These are phyloP conservation scores for Luffa aegyptiaca DNA, from an alignment of 306 rosid species.

Conservation along the genomic window DNA sequence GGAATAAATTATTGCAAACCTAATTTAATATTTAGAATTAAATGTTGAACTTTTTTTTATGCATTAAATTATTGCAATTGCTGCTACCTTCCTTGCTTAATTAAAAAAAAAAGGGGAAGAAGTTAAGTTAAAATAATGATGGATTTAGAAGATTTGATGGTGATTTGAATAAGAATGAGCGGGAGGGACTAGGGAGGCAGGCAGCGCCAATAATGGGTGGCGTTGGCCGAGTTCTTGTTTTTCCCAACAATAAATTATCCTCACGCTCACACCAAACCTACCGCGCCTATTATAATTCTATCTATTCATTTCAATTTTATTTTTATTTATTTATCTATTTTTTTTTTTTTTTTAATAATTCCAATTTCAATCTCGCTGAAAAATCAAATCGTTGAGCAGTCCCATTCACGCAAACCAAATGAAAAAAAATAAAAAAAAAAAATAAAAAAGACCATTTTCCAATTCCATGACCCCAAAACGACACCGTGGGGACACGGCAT, in stretches of 20 bases:
- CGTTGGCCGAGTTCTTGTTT: too few relatives aligned
- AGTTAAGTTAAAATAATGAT: neutral
- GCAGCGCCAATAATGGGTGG: neutral
- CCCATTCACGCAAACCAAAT: neutral
- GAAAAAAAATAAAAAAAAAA: neutral
- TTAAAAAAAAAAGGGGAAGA: neutral
- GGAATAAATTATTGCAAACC: neutral
- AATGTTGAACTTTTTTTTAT: neutral
- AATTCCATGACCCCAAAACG: neutral
- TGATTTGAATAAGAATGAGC: neutral
- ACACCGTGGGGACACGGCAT: conserved; percentile 2
- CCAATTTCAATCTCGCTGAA: neutral
- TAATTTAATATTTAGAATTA: neutral
- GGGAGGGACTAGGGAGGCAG: neutral
- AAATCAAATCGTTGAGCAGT: neutral
- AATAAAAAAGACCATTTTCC: neutral
- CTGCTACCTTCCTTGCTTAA: neutral
- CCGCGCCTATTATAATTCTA: neutral
- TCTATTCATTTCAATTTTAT: neutral
- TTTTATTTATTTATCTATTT: too few relatives aligned
- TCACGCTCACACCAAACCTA: neutral
- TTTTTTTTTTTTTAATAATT: too few relatives aligned
- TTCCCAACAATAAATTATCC: too few relatives aligned
- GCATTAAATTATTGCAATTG: neutral
- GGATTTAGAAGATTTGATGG: neutral